A percentile compares a stretch with the other conserved stretches of the same genome.
Evolutionary conservation across 2,329 filamentous ascomycete genomes (phyloP).

Genomic region (Fusarium cicatricum): DNA sequence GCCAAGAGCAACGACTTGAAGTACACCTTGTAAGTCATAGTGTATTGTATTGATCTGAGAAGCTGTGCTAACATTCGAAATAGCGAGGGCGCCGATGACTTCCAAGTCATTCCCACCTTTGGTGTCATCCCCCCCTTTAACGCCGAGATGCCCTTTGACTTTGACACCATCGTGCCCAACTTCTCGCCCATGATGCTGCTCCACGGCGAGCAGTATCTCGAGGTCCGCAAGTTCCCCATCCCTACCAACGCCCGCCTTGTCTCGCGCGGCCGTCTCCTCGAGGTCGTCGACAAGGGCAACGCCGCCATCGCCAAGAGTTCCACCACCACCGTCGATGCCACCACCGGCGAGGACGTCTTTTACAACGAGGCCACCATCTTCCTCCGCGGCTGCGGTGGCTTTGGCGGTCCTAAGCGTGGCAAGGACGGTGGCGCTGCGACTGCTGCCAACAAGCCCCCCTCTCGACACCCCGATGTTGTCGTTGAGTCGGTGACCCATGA

Average conservation of each 20-base stretch:
- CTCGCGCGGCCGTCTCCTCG: slow-evolving; percentile 82
- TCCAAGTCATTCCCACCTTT: slow-evolving; percentile 94
- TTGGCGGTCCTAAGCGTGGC: slow-evolving; percentile 83
- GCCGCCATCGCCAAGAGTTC: slow-evolving; percentile 85
- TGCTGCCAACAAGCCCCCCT: slow-evolving; percentile 79
- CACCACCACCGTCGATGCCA: slow-evolving; percentile 83
- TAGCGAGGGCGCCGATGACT: slow-evolving; percentile 84
- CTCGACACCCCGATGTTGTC: slow-evolving; percentile 79
- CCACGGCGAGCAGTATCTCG: slow-evolving; percentile 98
- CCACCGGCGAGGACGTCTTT: slow-evolving; percentile 88
- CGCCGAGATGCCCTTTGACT: slow-evolving; percentile 79
- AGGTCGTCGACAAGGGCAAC: slow-evolving; percentile 95
- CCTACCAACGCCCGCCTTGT: slow-evolving; percentile 82
- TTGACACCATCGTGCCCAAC: slow-evolving; percentile 88
- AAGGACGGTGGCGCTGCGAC: slow-evolving; percentile 81
- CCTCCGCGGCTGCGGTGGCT: slow-evolving; percentile 89
- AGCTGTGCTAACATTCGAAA: slow-evolving; percentile 6
- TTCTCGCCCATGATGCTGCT: slow-evolving; percentile 99
- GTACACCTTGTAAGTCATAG: slow-evolving; percentile 73
- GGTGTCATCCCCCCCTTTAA: slow-evolving; percentile 96
- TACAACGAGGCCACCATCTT: slow-evolving; percentile 98
- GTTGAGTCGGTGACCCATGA: slow-evolving; percentile 87
- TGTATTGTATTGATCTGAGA: neutral
- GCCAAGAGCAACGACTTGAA: slow-evolving; percentile 89
- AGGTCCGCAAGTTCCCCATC: slow-evolving; percentile 90